phyloP scores from a whole-genome alignment of 2,329 filamentous ascomycete species.

The Raffaelea albimanens region DNA sequence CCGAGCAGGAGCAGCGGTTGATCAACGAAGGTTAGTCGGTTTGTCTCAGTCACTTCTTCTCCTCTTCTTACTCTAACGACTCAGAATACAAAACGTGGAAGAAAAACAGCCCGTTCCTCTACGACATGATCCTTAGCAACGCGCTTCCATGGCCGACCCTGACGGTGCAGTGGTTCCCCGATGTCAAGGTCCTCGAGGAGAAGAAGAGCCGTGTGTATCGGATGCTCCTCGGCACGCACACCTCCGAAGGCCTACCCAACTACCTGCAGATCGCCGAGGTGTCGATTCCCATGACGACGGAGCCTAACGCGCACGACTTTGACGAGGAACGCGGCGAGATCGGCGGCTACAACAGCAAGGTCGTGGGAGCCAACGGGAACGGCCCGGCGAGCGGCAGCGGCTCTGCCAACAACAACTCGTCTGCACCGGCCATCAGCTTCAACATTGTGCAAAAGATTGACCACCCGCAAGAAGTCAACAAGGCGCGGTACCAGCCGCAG shows the following conservation, averaged over 20 bases:
- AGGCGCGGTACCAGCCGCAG: conserved; percentile 93
- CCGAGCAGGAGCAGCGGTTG: conserved; percentile 69
- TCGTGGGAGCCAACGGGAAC: neutral
- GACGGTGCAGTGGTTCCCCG: conserved; percentile 96
- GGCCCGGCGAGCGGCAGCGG: conserved; percentile 24
- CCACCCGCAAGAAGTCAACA: conserved; percentile 95
- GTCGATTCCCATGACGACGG: conserved; percentile 73
- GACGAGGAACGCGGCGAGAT: conserved; percentile 90
- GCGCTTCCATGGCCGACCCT: conserved; percentile 96
- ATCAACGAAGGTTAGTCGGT: conserved; percentile 71
- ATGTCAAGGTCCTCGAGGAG: conserved; percentile 78
- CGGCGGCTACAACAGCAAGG: conserved; percentile 71
- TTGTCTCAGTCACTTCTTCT: neutral
- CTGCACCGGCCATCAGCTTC: conserved; percentile 66
- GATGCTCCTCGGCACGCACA: conserved; percentile 88
- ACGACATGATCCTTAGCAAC: conserved; percentile 92
- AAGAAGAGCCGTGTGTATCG: conserved; percentile 84
- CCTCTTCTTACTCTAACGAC: too few relatives aligned
- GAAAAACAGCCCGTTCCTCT: conserved; percentile 97
- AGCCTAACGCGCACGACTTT: conserved; percentile 71
- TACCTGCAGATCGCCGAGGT: conserved; percentile 93
- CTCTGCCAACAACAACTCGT: conserved; percentile 23
- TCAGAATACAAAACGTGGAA: conserved; percentile 99
- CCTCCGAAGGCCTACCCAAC: conserved; percentile 74
- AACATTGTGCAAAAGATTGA: conserved; percentile 92